These are phyloP conservation scores for Candida dajiaensis DNA, from an alignment of 805 yeast genomes.

Conservation along the genomic window DNA sequence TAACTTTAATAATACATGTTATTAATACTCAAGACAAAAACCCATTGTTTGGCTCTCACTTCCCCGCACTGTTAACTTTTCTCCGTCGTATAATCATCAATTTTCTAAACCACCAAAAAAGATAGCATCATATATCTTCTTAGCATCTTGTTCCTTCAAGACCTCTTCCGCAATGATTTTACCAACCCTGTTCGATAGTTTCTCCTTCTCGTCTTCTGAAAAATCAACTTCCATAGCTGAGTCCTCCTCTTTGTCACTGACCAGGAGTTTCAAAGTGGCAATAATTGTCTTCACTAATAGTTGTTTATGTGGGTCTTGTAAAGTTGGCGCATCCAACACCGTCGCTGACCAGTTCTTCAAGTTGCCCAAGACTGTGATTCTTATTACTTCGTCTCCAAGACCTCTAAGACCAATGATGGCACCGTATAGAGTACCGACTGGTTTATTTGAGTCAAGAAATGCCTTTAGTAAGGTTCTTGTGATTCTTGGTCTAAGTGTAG, in stretches of 20 bases:
- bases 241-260: conserved; percentile 24
- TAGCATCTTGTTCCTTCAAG: conserved; percentile 40
- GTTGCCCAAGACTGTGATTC: conserved; percentile 81
- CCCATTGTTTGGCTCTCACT: too few relatives aligned
- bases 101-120: conserved; percentile 57
- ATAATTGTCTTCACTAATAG: conserved; percentile 45
- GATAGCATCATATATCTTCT: conserved; percentile 52
- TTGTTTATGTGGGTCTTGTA: conserved; percentile 38
- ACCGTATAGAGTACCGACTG: conserved; percentile 89
- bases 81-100: not conserved
- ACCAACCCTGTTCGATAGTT: conserved; percentile 57
- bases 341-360: conserved; percentile 70
- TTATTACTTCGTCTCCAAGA: conserved; percentile 81
- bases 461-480: conserved; percentile 91
- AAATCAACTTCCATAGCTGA: conserved; percentile 33
- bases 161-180: conserved; percentile 46
- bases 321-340: conserved; percentile 36
- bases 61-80: too few relatives aligned
- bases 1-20: not conserved
- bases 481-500: conserved; percentile 87
- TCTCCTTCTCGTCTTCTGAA: conserved; percentile 31
- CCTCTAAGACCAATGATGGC: conserved; percentile 79
- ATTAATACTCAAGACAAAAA: not conserved
- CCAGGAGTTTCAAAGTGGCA: conserved; percentile 48
- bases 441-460: conserved; percentile 75